These are phyloP conservation scores for Chloromonas sp. DNA, from an alignment of 163 green algal genomes.

Conservation along the genomic window DNA sequence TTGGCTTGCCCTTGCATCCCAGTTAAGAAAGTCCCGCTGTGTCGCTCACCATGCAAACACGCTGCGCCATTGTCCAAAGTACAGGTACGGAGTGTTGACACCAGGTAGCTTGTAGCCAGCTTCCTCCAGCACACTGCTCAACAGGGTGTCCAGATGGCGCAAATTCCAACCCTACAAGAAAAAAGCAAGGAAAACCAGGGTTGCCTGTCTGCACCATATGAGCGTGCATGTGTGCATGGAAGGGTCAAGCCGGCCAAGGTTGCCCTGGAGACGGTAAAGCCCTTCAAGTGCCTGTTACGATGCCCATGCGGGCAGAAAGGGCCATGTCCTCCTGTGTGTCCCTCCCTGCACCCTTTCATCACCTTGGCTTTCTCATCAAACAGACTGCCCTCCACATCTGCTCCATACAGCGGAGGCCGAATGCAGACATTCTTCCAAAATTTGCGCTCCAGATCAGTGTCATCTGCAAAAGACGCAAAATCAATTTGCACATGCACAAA, in stretches of 20 bases:
- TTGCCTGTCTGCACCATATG: neutral
- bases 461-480: neutral
- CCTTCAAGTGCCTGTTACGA: too few species aligned
- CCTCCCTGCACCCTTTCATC: neutral
- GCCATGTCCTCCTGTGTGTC: neutral
- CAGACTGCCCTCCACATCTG: slow-evolving; percentile 56
- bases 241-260: neutral
- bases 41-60: slow-evolving; percentile 70
- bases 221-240: neutral
- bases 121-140: slow-evolving; percentile 54
- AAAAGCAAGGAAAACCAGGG: neutral
- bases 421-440: slow-evolving; percentile 70
- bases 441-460: slow-evolving; percentile 47
- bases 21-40: too few species aligned
- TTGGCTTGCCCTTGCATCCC: too few species aligned
- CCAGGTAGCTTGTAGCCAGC: slow-evolving; percentile 52
- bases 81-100: slow-evolving; percentile 78
- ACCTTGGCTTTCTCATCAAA: slow-evolving; percentile 54
- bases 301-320: too few species aligned
- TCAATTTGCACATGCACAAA: neutral
- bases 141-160: slow-evolving; percentile 53
- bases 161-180: slow-evolving; percentile 64
- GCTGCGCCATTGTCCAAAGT: slow-evolving; percentile 72
- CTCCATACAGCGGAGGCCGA: slow-evolving; percentile 64
- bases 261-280: too few species aligned